Percentiles rank a stretch among this genome's conserved stretches.
These are phyloP conservation scores for Scheffersomyces spartinae DNA, from an alignment of 805 yeast species.

Conservation along the genomic window DNA sequence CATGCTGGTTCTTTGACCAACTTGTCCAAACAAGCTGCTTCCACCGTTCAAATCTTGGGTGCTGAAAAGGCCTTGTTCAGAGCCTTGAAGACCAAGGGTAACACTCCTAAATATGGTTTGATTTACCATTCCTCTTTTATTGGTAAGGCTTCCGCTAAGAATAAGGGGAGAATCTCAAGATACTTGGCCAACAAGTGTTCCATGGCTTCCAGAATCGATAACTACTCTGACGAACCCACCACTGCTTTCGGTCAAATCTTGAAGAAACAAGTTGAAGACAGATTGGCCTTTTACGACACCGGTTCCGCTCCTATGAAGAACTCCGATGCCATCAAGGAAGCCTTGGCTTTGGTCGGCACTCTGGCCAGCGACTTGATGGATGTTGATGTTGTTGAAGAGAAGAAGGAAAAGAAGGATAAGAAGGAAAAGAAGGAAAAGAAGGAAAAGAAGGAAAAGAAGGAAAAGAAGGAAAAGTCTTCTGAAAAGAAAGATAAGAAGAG, in stretches of 20 bases:
- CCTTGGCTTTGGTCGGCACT: slow-evolving; percentile 53
- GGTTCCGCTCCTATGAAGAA: slow-evolving; percentile 97
- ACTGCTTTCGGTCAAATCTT: slow-evolving; percentile 82
- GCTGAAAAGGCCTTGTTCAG: slow-evolving; percentile 96
- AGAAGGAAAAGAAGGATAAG: slow-evolving; percentile 40
- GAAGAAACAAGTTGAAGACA: slow-evolving; percentile 96
- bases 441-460: slow-evolving; percentile 31
- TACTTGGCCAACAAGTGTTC: slow-evolving; percentile 98
- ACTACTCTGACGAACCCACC: slow-evolving; percentile 90
- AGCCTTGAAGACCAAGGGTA: slow-evolving; percentile 92
- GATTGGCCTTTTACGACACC: slow-evolving; percentile 89
- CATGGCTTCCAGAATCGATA: slow-evolving; percentile 96
- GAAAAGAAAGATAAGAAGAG: slow-evolving; percentile 20
- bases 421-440: slow-evolving; percentile 43
- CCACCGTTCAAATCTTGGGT: slow-evolving; percentile 95
- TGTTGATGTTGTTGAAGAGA: slow-evolving; percentile 36
- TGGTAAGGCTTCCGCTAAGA: slow-evolving; percentile 89
- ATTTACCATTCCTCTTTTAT: slow-evolving; percentile 91
- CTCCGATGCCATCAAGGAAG: slow-evolving; percentile 86
- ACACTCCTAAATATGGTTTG: slow-evolving; percentile 93
- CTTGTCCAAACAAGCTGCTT: slow-evolving; percentile 96
- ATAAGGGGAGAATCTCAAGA: slow-evolving; percentile 98
- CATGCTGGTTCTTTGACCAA: slow-evolving; percentile 97
- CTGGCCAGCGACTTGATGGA: slow-evolving; percentile 19
- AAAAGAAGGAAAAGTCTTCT: slow-evolving; percentile 24